Conservation (phyloP, 2,329 filamentous ascomycete genomes). For the Monosporascus sp. region DNA sequence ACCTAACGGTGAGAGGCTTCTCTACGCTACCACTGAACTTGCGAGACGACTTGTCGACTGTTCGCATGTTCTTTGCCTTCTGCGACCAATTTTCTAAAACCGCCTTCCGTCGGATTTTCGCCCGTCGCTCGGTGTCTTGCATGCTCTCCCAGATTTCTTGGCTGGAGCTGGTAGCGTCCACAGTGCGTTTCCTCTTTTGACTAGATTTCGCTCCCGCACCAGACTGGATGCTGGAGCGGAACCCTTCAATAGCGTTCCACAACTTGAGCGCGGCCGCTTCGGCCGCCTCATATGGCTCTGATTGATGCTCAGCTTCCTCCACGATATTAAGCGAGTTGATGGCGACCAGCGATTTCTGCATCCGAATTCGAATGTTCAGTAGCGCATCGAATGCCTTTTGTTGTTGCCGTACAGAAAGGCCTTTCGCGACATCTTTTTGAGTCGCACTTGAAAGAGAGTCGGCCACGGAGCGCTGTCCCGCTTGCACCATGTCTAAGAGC, state of each 20-base stretch:
- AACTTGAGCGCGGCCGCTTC: conserved; percentile 82
- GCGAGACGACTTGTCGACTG: conserved; percentile 43
- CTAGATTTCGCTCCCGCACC: conserved; percentile 39
- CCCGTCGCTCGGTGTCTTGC: conserved; percentile 56
- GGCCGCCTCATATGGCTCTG: conserved; percentile 63
- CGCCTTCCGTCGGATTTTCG: conserved; percentile 58
- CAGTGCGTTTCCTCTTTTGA: conserved; percentile 55
- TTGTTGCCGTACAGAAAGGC: conserved; percentile 79
- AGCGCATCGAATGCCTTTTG: conserved; percentile 81
- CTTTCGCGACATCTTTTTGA: conserved; percentile 77
- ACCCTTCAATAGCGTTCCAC: conserved; percentile 72
- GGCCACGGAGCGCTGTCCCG: conserved; percentile 62
- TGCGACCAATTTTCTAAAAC: conserved; percentile 86
- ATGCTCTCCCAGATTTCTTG: conserved; percentile 70
- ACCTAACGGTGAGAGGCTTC: conserved; percentile 60
- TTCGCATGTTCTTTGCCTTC: conserved; percentile 62
- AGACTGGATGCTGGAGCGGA: conserved; percentile 57
- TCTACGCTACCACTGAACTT: conserved; percentile 48
- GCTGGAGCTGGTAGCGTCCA: conserved; percentile 52
- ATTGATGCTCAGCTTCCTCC: conserved; percentile 36
- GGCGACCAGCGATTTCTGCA: conserved; percentile 85
- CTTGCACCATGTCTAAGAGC: conserved; percentile 61
- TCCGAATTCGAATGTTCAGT: conserved; percentile 81
- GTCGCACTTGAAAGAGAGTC: conserved; percentile 58
- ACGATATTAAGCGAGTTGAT: conserved; percentile 65